Base-by-base conservation (phyloP, 2,329 filamentous ascomycete species). In the Epichloe amarillans region DNA sequence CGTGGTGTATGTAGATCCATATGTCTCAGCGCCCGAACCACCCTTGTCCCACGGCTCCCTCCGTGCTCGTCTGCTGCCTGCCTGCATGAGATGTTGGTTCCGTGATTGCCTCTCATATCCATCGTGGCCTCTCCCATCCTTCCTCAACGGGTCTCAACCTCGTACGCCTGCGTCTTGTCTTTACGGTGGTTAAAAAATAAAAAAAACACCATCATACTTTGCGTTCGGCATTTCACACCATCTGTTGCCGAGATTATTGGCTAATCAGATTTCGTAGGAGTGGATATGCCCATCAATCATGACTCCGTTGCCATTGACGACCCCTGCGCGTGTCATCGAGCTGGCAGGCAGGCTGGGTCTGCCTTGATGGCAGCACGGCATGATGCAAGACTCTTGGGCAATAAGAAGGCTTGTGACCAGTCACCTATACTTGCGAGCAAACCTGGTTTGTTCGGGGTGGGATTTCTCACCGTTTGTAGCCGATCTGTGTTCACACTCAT, bases 11-110 rank as follows among this genome's bases (percentile, higher is more conserved):
- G 48, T 33, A 45, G 35, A 46, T 50, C 36, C 41, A 19, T 46
- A 37, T 50, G 48, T 50, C 48, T 50, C 47, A 40, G 55, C 54
- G 44, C 47, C 56, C 55, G 54, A 60, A 54, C 58, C 57, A 59
- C 54, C 55, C 57, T 50, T 49, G 35, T 50, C 30, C 44, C 45
- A 48, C 38, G 38, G 17, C 38, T 47, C 30, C 36, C 44, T 42
- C 44, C 44, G n/a, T 23, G 44, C 14, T 37, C 30, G 44, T 46
- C 21, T 46, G 30, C 43, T 30, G 10, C 12, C 43, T 30, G n/a
- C 12, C n/a, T 40, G 38, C 38, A 40, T 40, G 14, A 40, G 17
- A 40, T 19, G 7, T 40, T 40, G 30, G 30, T 30, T 30, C 30
- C 26, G 26, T 30, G 26, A 30, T 30, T 11, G 26, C 26, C 8